Base-by-base conservation (phyloP, 768 basidiomycete genomes). In the Leccinellum luteum region DNA sequence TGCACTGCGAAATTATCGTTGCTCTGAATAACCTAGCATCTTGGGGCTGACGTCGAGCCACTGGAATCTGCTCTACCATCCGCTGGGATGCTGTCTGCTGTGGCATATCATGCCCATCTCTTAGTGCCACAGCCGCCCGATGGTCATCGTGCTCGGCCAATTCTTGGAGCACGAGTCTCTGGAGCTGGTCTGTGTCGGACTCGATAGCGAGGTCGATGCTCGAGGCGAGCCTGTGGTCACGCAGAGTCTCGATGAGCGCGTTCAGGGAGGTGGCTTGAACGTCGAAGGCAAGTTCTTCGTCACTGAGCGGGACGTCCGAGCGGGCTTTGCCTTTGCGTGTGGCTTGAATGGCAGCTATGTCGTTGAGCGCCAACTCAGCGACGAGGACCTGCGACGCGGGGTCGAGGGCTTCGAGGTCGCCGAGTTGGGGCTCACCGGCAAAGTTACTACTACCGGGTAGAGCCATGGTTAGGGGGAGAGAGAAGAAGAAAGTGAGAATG, bases 231-330 rank as follows among this genome's bases (percentile, higher is more conserved):
- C 64, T 67, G 14, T 68, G 56, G 58, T 83, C 81, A 3, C 70
- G 65, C 27, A 76, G 65, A n/a, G 66, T 44, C 0, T 60, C 62
- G 4, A 78, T 55, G 43, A 73, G 56, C 9, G 63, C 59, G 7
- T 68, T 56, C 6, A 79, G 52, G 15, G 75, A 71, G 28, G 78
- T 71, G 3, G 69, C 69, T 53, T 81, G 80, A 1, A 79, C 43
- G 35, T 72, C 69, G 8, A 81, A 67, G 0, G 84, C 84, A 8
- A 75, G 53, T 38, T 81, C 78, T 38, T 78, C 76, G 61, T 85
- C 82, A 0, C 74, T 68, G 6, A 67, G 65, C 3, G 71, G 65
- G 1, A 62, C 58, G 44, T 65, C 71, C 2, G 65, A 67, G 23
- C 73, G 70, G 3, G 64, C 54, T 50, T 76, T 76, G 25, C 78